Evolutionary conservation across 306 rosid species (phyloP), one percentile per base, ranked within the genome.

Genomic region (Arachis stenosperma): DNA sequence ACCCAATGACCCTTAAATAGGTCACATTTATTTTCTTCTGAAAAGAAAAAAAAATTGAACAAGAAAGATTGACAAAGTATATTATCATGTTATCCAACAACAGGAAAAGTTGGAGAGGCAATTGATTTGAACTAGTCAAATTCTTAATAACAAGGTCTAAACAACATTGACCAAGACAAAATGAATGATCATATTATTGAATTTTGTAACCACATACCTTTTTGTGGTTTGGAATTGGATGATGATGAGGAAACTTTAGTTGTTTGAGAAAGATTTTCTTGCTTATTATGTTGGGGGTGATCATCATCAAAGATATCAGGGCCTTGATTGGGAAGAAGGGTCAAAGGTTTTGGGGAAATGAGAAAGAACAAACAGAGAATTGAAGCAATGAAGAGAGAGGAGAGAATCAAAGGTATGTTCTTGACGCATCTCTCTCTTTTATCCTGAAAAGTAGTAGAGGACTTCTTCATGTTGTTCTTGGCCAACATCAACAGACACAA

Each of bases 1-100:
- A 88, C 77, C 99, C 99, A 94, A 1, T 72, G 82, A 15, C 99
- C 97, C 68, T 79, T 88, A 65, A 64, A 88, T 63, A 94, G 41
- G 78, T 94, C 89, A 66, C 99, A 93, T 2, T 27, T 29, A 76
- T 75, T 72, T 66, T 81, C 69, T 56, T 79, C 94, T 84, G 65
- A 75, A 71, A 60, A 47, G 48, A 22, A 77, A 70, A 40, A 53
- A 64, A 5, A 30, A 6, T 2, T 3, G 2, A 37, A 43, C n/a
- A 12, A 36, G 40, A 33, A 7, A 30, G 48, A 51, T 37, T 17
- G 29, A 44, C 27, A n/a, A 47, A 39, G 39, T 40, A 42, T 30
- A 12, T 8, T 44, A 70, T 42, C 3, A 43, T 40, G 57, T 61
- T 36, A 22, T 22, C 27, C 27, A 22, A 22, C 27, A 22, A 22